Base-by-base conservation (phyloP, 2,329 filamentous ascomycete genomes). In the Sporothrix sp. region DNA sequence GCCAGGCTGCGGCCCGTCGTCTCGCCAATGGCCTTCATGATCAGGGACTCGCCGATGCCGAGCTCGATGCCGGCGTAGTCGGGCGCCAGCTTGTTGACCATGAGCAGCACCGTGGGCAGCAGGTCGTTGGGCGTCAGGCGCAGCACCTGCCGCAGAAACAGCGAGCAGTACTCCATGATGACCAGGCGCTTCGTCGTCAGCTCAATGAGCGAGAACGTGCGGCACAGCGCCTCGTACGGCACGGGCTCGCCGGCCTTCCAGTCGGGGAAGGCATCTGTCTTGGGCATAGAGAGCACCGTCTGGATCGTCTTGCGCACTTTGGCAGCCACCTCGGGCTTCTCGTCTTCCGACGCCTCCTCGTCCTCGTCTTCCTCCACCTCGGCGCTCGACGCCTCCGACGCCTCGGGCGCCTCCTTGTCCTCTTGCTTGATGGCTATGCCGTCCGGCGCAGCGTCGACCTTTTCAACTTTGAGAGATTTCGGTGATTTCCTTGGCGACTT, bases 21-120 rank as follows among this genome's bases (percentile, higher is more conserved):
- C 69, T 97, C 91, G 10, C 91, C 91, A 61, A 98, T 95, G 5
- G 93, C 87, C 66, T 97, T 98, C 90, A 97, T 97, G 61, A 98
- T 96, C 25, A 98, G 69, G 1, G 91, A 97, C 68, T 98, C 93
- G 51, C 93, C 93, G 59, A 98, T 98, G n/a, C 93, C 93, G 27
- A 98, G 76, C 67, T 98, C 93, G 56, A 98, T 90, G 18, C 93
- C 93, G 38, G 90, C 85, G 65, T 96, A 98, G 62, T 98, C 93
- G 3, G 93, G 91, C 2, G 93, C 93, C 23, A 98, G 79, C 66
- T 97, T 97, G 69, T 96, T 96, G 66, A 95, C 87, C 93, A 98
- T 97, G 27, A 98, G 79, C 56, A 95, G 75, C 21, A 97, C 83
- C 0, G 88, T 95, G 0, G 90, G 82, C 2, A 96, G 75, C 18